Evolutionary conservation across 768 basidiomycete species (phyloP), one percentile per base, ranked within the genome.

Genomic region (Suillus bovinus): DNA sequence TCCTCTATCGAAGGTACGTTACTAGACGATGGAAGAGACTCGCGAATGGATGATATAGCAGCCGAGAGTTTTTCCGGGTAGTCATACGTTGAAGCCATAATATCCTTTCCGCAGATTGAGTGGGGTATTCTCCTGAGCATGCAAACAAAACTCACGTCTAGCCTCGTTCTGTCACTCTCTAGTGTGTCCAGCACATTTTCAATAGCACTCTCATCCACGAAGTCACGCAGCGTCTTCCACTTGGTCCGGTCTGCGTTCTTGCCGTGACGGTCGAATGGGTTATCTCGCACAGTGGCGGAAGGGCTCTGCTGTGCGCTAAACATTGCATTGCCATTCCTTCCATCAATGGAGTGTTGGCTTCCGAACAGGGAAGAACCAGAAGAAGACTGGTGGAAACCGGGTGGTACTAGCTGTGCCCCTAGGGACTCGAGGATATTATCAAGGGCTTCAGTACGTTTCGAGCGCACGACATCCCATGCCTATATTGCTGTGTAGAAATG

Each of bases 171-270:
- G 60, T 93, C 90, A 60, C 77, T 81, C 68, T 94, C 93, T 54
- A 94, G 84, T 1, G 79, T 80, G 59, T 94, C 93, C 52, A 89
- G 70, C 22, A 86, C 81, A 64, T 91, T 89, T 59, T 94, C 93
- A 41, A 94, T 86, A 8, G 86, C 89, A 34, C 86, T 81, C 67
- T 94, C 93, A 67, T 93, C 90, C 39, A 93, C 90, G 72, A 94
- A 94, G 70, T 94, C 91, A 38, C 93, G 83, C 38, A 94, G 70
- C 0, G 89, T 90, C 79, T 92, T 94, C 92, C 92, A 93, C 36
- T 77, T 80, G 44, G 78, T 80, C 61, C 86, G 78, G 66, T 88
- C 86, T 29, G 68, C 70, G 61, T 67, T 63, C 3, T 61, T 66
- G 31, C 58, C 58, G 34, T 71, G 69, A 58, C 54, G 66, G 27